Base-by-base conservation (phyloP, 108 stramenopile genomes). In the Skeletonema menzelii region DNA sequence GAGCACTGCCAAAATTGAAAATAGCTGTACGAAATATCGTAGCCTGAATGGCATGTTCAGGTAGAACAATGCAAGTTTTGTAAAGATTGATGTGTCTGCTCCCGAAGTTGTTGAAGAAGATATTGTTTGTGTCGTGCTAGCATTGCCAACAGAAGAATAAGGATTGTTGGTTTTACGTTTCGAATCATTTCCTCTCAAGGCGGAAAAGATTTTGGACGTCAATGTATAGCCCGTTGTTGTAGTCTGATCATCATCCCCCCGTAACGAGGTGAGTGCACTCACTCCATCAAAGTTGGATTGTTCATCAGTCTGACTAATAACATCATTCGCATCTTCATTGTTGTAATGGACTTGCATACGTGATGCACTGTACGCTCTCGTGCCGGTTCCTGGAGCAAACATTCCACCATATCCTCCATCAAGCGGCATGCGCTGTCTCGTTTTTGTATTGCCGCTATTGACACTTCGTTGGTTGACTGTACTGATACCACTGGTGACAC, bases 331-430 rank as follows among this genome's bases (percentile, higher is more conserved):
- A 56, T 37, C 11, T 40, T 40, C 53, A 10, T 61, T 26, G 34
- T 27, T 53, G 5, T 28, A 17, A 24, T 69, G 30, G 30, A 19
- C 64, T 26, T 46, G 58, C 38, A 44, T 17, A 2, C 13, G 24
- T 3, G 35, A 46, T 26, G 56, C 56, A 31, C 57, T 42, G 27
- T 57, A 37, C 8, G 5, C 19, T 49, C 56, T 13, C n/a, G 37
- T 64, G 20, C 38, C 56, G 31, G 19, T 40, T 10, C 34, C 27
- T 8, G 58, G 26, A 13, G 65, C 65, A 70, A 79, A 79, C 77
- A 79, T 79, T 20, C 77, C 77, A 14, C 77, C 77, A 31, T 79
- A 79, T 22, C 77, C 77, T 30, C 77, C 77, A 26, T 67, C 58
- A 17, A 72, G 35, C 0, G 77, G 70, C 77, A 79, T 72, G 14